phyloP scores from a whole-genome alignment of 352 stramenopile genomes.

The Phytophthora tentaculata region DNA sequence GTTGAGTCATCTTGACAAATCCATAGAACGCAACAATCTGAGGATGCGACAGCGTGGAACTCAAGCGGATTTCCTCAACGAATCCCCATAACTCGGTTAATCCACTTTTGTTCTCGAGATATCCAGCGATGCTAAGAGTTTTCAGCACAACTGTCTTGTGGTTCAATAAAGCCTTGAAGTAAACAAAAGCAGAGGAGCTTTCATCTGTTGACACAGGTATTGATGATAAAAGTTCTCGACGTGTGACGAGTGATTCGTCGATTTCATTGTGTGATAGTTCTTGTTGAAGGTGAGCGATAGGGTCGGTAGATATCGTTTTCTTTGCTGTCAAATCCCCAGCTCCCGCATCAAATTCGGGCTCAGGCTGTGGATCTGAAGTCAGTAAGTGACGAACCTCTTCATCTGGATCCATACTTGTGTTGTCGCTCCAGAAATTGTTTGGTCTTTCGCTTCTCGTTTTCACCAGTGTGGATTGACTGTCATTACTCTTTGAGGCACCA shows the following conservation, averaged over 20 bases:
- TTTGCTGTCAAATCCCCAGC: constrained; percentile 6
- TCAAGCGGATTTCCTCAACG: constrained; percentile 37
- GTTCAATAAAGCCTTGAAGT: constrained; percentile 35
- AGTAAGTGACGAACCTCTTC: constrained; percentile 31
- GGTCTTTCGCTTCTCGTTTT: constrained; percentile 23
- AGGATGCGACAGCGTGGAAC: constrained; percentile 34
- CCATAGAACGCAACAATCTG: constrained; percentile 40
- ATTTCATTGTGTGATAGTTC: constrained; percentile 28
- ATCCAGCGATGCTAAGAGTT: constrained; percentile 8
- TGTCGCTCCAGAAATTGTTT: constrained; percentile 34
- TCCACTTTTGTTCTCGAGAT: neutral
- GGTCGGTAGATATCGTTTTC: neutral
- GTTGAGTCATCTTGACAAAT: constrained; percentile 23
- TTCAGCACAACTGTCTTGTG: constrained; percentile 31
- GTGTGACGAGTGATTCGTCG: constrained; percentile 13
- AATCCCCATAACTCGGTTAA: constrained; percentile 23
- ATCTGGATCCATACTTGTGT: constrained; percentile 14
- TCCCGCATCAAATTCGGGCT: constrained; percentile 12
- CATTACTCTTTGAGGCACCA: constrained; percentile 11
- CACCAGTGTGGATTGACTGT: neutral
- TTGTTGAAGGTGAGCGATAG: constrained; percentile 23
- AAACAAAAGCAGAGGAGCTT: constrained; percentile 29
- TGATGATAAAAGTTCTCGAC: constrained; percentile 7
- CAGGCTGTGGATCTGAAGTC: constrained; percentile 26
- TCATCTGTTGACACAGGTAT: constrained; percentile 3